Base-by-base conservation (phyloP, 2,329 filamentous ascomycete species). In the Chrysosporium queenslandicum region DNA sequence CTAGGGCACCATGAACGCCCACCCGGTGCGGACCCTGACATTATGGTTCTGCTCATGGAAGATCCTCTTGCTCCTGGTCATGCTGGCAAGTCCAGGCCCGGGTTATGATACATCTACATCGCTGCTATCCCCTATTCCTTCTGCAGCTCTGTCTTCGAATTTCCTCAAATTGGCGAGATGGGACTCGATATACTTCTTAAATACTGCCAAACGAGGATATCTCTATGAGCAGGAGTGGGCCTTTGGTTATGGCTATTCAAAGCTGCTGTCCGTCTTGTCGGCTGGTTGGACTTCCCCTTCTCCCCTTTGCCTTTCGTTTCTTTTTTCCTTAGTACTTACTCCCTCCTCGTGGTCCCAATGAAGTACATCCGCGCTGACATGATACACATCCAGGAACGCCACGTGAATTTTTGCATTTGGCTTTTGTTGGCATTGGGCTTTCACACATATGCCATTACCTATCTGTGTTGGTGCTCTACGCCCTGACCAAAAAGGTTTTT, bases 401-500 rank as follows among this genome's bases (percentile, higher is more conserved):
- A 29, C 46, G 46, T 27, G 39, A 27, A 25, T 4, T 29, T 14
- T 53, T 37, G 16, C 34, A 32, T 29, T 34, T 58, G 46, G 64
- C 65, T 9, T 48, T 83, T 14, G 70, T 83, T 21, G 87, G 80
- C 32, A 76, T 92, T 41, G 61, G 72, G 23, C 64, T 94, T 30
- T 82, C 88, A 27, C 85, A 90, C 64, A 46, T 77, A n/a, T 79
- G 83, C 4, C 92, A 98, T 68, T 75, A 90, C 12, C 61, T 86
- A 36, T 88, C 90, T 2, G 83, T 86, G 11, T 58, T 94, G 39
- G 74, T 82, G 9, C 74, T 97, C 12, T 85, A 87, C 66, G 71
- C 74, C 53, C 78, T 94, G 20, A 80, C 83, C 2, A 64, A 74
- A 51, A 66, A 76, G 6, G 60, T 90, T 8, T 79, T 79, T 51